Conservation (phyloP, 306 rosid species). For the Datisca glomerata region DNA sequence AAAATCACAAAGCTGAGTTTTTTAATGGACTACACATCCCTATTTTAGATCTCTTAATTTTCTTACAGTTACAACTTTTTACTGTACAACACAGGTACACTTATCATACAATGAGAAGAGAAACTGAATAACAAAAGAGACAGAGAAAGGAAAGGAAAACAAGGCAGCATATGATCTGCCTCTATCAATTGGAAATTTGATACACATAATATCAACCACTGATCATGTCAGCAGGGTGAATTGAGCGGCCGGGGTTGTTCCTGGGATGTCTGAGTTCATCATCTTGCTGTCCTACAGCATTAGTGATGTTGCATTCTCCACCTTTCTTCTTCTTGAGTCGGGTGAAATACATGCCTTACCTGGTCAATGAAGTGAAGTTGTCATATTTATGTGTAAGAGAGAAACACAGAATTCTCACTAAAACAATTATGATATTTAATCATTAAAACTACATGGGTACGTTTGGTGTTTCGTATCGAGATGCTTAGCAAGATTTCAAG, state of each 20-base stretch:
- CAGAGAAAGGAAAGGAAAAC: conserved; percentile 3
- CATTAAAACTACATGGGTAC: background rate
- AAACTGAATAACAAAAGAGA: background rate
- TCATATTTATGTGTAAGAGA: background rate
- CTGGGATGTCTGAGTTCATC: conserved; percentile 22
- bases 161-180: conserved; percentile 23
- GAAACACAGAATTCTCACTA: background rate
- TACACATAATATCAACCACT: conserved; percentile 27
- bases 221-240: conserved; percentile 20
- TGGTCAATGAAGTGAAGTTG: conserved; percentile 14
- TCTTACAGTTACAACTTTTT: conserved; percentile 28
- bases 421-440: background rate
- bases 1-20: conserved; percentile 34
- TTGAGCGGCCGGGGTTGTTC: conserved; percentile 12
- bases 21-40: conserved; percentile 29
- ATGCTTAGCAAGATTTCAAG: too few species aligned
- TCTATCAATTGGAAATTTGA: conserved; percentile 27
- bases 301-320: conserved; percentile 17
- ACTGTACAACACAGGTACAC: conserved; percentile 50
- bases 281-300: conserved; percentile 21
- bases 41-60: conserved; percentile 26
- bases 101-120: conserved; percentile 24
- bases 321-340: conserved; percentile 18
- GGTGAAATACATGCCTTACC: conserved; percentile 30
- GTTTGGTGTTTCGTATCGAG: too few species aligned